These are phyloP conservation scores for Cryphonectria parasitica DNA, from an alignment of 2,329 filamentous ascomycete genomes.

Conservation along the genomic window DNA sequence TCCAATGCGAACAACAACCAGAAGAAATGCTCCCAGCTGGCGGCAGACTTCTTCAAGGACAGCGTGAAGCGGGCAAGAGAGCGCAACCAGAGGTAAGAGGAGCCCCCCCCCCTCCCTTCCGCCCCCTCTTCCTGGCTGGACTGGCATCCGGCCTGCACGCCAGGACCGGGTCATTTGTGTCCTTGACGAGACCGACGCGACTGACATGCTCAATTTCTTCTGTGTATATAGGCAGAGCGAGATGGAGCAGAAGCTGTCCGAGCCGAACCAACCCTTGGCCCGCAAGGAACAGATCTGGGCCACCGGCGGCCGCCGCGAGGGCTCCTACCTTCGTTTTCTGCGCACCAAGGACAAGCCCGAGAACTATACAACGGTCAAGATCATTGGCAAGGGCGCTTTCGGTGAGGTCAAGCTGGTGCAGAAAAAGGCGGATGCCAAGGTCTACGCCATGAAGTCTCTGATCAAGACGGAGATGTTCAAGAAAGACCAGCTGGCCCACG, in stretches of 20 bases:
- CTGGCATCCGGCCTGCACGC: not conserved
- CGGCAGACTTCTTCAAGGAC: constrained; percentile 96
- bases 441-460: constrained; percentile 97
- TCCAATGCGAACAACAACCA: constrained; percentile 69
- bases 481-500: constrained; percentile 96
- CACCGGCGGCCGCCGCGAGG: constrained; percentile 84
- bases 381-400: constrained; percentile 98
- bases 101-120: not conserved
- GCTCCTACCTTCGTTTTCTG: constrained; percentile 90
- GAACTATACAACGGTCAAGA: constrained; percentile 96
- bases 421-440: constrained; percentile 93
- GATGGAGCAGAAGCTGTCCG: constrained; percentile 81
- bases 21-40: constrained; percentile 70
- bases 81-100: constrained; percentile 82
- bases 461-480: constrained; percentile 99
- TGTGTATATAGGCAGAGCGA: constrained; percentile 76
- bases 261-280: constrained; percentile 72
- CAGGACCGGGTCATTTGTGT: not conserved
- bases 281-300: constrained; percentile 85
- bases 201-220: not conserved
- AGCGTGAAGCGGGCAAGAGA: constrained; percentile 95
- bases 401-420: constrained; percentile 98
- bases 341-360: constrained; percentile 90
- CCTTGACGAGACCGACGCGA: not conserved
- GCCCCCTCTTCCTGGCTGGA: not conserved